Evolutionary conservation across 2,329 filamentous ascomycete species (phyloP), one percentile per base, ranked within the genome.

Genomic region (Verticillium nonalfalfae): DNA sequence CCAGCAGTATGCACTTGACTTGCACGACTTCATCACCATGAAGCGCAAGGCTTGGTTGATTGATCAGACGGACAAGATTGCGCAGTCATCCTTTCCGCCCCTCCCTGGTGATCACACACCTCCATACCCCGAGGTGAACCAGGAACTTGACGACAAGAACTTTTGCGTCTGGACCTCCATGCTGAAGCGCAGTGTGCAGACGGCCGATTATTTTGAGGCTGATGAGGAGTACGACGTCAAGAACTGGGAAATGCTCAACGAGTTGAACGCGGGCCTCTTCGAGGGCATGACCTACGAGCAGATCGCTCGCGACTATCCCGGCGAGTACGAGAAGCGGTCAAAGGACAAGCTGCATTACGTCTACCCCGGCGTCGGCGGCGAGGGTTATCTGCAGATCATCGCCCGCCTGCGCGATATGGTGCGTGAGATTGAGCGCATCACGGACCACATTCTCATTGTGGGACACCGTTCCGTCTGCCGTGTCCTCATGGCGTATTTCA

Each of bases 101-200:
- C 84, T 88, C 52, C 89, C 93, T 1, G 95, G 95, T 61, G 94
- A 97, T 75, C 90, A 90, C 66, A 98, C 95, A 0, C 95, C 95
- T 4, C 95, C 95, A 0, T 98, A 99, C 70, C 95, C 95, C 0
- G 91, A 97, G 71, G 88, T 89, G 67, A 83, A 86, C 64, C 82
- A 82, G 58, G 87, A 89, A 57, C 78, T 87, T 35, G 85, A 90
- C 35, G 84, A 90, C 70, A 96, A 97, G 79, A 92, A 92, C 72
- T 98, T 97, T 72, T 99, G 95, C 74, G 91, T 99, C 15, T 99
- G 95, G 95, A 97, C 94, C 0, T 96, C 91, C 2, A 98, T 98
- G 94, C 85, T 99, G 65, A 89, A 90, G 72, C 90, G 95, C 66
- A 93, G 91, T 63, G 88, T 95, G 58, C 87, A 97, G 71, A 96